These are phyloP conservation scores for Neoarthrinium moseri DNA, from an alignment of 2,329 filamentous ascomycete genomes.

Conservation along the genomic window DNA sequence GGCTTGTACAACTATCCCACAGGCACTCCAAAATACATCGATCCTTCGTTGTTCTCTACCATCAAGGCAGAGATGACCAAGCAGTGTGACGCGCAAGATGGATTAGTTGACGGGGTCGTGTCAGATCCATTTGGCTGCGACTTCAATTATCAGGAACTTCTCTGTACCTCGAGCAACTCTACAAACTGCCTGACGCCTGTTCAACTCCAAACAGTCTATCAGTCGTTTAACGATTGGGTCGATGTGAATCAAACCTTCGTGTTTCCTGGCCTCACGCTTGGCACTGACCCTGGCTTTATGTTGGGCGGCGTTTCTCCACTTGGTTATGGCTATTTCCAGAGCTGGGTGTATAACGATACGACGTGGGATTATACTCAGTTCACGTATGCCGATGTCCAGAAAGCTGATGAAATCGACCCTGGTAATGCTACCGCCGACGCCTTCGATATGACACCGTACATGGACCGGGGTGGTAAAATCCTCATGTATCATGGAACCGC, in stretches of 20 bases:
- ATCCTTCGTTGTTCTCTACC: slow-evolving; percentile 33
- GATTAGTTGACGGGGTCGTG: slow-evolving; percentile 40
- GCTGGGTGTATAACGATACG: slow-evolving; percentile 25
- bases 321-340: slow-evolving; percentile 19
- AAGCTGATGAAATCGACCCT: slow-evolving; percentile 24
- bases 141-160: slow-evolving; percentile 34
- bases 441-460: slow-evolving; percentile 29
- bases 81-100: slow-evolving; percentile 44
- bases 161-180: slow-evolving; percentile 26
- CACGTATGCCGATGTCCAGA: slow-evolving; percentile 22
- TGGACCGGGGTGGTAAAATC: slow-evolving; percentile 32
- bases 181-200: slow-evolving; percentile 35
- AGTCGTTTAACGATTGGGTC: slow-evolving; percentile 27
- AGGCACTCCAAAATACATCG: slow-evolving; percentile 39
- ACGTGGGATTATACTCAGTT: slow-evolving; percentile 26
- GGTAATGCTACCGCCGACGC: slow-evolving; percentile 21
- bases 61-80: slow-evolving; percentile 38
- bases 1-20: slow-evolving; percentile 42
- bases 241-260: slow-evolving; percentile 24
- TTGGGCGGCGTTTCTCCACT: slow-evolving; percentile 15
- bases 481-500: slow-evolving; percentile 34
- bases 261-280: slow-evolving; percentile 24
- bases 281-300: slow-evolving; percentile 18
- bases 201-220: slow-evolving; percentile 34
- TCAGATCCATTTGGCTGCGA: slow-evolving; percentile 38